These are phyloP conservation scores for Arabidopsis suecica DNA, from an alignment of 345 rosid genomes.

Conservation along the genomic window DNA sequence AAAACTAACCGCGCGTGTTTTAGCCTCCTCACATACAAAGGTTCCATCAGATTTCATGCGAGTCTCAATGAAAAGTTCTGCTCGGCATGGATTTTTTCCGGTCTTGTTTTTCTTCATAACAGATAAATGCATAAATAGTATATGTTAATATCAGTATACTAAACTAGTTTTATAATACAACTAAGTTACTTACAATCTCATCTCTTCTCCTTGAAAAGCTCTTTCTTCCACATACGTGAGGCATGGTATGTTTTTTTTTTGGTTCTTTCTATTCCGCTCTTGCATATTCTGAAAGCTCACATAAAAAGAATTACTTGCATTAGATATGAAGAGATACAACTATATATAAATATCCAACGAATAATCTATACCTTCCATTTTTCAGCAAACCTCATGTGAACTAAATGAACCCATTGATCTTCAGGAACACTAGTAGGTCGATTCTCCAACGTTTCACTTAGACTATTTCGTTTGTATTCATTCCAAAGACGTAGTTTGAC, in stretches of 20 bases:
- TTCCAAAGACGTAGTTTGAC: neutral
- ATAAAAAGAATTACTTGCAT: neutral
- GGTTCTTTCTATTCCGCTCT: neutral
- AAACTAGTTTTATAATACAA: neutral
- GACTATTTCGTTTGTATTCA: neutral
- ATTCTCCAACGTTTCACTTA: neutral
- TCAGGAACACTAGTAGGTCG: neutral
- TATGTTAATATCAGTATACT: neutral
- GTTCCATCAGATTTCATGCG: neutral
- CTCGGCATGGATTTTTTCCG: neutral
- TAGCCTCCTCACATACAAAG: neutral
- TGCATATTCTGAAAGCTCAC: neutral
- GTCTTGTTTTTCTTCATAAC: neutral
- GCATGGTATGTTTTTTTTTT: neutral
- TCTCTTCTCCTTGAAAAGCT: neutral
- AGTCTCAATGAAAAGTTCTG: neutral
- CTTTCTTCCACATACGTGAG: neutral
- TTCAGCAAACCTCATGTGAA: neutral
- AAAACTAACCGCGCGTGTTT: neutral
- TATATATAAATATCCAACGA: neutral
- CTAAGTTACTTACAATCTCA: slow-evolving; percentile 5
- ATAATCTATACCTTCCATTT: slow-evolving; percentile 20
- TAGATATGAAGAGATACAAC: neutral
- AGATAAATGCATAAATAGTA: neutral
- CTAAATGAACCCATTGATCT: neutral